These are phyloP conservation scores for Eucalyptus shirleyi DNA, from an alignment of 345 rosid species.

Conservation along the genomic window DNA sequence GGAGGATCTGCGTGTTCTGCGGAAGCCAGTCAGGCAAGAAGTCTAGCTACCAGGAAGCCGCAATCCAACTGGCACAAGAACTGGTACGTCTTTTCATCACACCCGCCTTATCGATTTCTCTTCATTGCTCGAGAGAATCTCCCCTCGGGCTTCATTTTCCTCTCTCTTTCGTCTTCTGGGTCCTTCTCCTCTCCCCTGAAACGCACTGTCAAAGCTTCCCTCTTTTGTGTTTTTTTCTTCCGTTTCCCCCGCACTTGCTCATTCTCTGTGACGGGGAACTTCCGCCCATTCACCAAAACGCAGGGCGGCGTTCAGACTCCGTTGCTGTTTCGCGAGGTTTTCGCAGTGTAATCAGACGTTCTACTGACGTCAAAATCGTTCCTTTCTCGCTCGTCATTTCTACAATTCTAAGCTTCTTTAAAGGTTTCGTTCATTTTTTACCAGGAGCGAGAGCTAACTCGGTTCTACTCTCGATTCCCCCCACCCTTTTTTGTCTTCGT, in stretches of 20 bases:
- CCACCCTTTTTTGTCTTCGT: not conserved
- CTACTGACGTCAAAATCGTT: not conserved
- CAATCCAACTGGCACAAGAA: constrained; percentile 67
- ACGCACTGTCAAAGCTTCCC: not conserved
- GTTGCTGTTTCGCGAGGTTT: not conserved
- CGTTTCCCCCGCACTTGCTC: not conserved
- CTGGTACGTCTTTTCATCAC: constrained; percentile 35
- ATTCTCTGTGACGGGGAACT: not conserved
- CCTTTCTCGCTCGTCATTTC: not conserved
- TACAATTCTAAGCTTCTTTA: not conserved
- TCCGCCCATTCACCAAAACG: not conserved
- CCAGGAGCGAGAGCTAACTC: not conserved
- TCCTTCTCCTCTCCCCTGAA: not conserved
- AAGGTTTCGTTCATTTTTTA: not conserved
- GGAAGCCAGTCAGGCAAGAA: constrained; percentile 84
- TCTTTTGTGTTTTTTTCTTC: not conserved
- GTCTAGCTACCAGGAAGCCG: constrained; percentile 73
- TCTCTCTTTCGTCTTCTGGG: not conserved
- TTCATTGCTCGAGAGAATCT: not conserved
- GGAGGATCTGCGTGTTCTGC: constrained; percentile 83
- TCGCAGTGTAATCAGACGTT: not conserved
- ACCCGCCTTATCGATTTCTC: not conserved
- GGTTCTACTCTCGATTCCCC: not conserved
- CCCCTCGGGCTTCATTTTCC: not conserved
- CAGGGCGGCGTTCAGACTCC: not conserved